Evolutionary conservation across 2,329 filamentous ascomycete species (phyloP).

Genomic region (Pestalotiopsis sp.): DNA sequence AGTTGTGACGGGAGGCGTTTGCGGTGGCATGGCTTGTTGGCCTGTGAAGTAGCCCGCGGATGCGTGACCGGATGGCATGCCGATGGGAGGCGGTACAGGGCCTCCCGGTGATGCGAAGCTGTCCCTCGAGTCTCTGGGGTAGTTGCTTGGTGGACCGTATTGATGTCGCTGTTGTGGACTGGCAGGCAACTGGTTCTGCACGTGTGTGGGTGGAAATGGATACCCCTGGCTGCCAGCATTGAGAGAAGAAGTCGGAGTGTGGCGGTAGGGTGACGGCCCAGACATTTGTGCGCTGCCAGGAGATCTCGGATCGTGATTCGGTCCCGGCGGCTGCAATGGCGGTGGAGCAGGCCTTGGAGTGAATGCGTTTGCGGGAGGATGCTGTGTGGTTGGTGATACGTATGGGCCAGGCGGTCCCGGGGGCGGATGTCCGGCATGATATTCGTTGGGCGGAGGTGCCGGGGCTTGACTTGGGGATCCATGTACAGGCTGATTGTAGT

Average conservation of each 20-base stretch:
- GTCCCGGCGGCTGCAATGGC: slow-evolving; percentile 46
- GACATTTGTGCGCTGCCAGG: slow-evolving; percentile 47
- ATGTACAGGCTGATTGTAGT: slow-evolving; percentile 50
- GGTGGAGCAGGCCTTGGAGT: slow-evolving; percentile 32
- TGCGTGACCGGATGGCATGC: slow-evolving; percentile 33
- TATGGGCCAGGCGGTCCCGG: slow-evolving; percentile 38
- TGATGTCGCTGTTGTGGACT: slow-evolving; percentile 57
- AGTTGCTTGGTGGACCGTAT: slow-evolving; percentile 47
- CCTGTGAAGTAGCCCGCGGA: slow-evolving; percentile 43
- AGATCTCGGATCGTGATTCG: slow-evolving; percentile 52
- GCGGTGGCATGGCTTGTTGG: slow-evolving; percentile 46
- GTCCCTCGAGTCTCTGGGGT: slow-evolving; percentile 43
- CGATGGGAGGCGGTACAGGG: slow-evolving; percentile 31
- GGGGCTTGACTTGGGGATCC: slow-evolving; percentile 38
- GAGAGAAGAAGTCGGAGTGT: slow-evolving; percentile 48
- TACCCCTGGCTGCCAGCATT: slow-evolving; percentile 46
- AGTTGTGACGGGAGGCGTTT: slow-evolving; percentile 52
- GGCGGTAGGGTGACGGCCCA: slow-evolving; percentile 51
- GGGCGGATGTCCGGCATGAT: slow-evolving; percentile 30
- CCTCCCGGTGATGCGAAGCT: slow-evolving; percentile 43
- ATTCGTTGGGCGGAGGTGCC: slow-evolving; percentile 48
- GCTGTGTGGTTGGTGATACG: slow-evolving; percentile 36
- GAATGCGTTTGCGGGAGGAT: slow-evolving; percentile 43
- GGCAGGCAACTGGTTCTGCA: slow-evolving; percentile 39
- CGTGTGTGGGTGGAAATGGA: slow-evolving; percentile 48